phyloP scores from a whole-genome alignment of 495 filamentous ascomycete species.

The Aspergillus avenaceus region DNA sequence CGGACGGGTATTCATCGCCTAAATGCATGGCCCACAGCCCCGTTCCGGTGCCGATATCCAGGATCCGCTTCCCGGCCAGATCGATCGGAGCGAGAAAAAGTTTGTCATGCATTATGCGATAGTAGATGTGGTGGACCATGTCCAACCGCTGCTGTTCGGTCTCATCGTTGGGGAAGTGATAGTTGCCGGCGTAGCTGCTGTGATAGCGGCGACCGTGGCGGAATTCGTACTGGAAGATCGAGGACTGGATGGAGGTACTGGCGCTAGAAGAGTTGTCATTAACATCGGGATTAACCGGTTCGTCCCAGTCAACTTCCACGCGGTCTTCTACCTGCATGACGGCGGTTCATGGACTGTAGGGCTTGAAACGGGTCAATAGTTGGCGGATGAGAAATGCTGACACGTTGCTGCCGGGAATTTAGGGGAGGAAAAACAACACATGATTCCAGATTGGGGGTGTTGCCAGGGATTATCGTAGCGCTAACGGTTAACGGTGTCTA shows the following conservation, averaged over 20 bases:
- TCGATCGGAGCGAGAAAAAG: constrained; percentile 34
- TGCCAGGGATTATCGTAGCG: too few relatives aligned
- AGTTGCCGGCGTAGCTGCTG: constrained; percentile 6
- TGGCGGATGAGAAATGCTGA: too few relatives aligned
- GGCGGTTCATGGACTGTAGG: too few relatives aligned
- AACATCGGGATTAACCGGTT: background rate
- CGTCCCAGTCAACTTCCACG: background rate
- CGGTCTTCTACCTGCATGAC: background rate
- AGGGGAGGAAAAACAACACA: too few relatives aligned
- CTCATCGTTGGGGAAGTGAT: constrained; percentile 20
- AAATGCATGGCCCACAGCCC: constrained; percentile 54
- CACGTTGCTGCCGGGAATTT: too few relatives aligned
- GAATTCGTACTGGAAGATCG: background rate
- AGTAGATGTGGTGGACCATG: constrained; percentile 29
- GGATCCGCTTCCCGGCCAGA: constrained; percentile 29
- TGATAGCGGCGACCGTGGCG: background rate
- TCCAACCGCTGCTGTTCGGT: constrained; percentile 25
- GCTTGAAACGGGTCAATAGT: too few relatives aligned
- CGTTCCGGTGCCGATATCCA: constrained; percentile 43
- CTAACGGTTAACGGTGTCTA: too few relatives aligned
- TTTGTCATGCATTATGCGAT: constrained; percentile 20
- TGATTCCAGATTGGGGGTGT: too few relatives aligned
- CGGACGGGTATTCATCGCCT: constrained; percentile 1
- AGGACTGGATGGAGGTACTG: background rate
- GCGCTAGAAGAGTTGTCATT: background rate